phyloP scores from a whole-genome alignment of 441 rosid species.

The Gossypium trilobum region DNA sequence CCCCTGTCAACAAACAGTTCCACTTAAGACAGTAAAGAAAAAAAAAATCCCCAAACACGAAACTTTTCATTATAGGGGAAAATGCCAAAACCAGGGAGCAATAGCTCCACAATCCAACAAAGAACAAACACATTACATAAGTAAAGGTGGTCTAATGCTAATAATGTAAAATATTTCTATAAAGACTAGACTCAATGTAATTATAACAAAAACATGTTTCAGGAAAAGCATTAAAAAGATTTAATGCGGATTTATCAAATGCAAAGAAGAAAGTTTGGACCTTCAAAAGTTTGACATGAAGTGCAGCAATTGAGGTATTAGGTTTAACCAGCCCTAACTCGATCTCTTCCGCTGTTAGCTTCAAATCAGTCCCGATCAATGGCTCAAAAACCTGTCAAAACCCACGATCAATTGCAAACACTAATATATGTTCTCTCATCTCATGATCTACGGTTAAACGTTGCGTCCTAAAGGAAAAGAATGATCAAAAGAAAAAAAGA shows the following conservation, averaged over 20 bases:
- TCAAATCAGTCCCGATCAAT: slow-evolving; percentile 43
- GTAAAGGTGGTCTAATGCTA: background rate
- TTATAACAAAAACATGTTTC: background rate
- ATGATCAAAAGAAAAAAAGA: background rate
- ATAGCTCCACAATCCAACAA: background rate
- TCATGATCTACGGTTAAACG: background rate
- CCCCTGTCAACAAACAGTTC: slow-evolving; percentile 36
- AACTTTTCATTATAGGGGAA: background rate
- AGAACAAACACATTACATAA: background rate
- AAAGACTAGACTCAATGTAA: background rate
- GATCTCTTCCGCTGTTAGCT: slow-evolving; percentile 61
- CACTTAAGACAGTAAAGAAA: background rate
- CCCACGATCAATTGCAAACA: slow-evolving; percentile 6
- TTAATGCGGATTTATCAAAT: background rate
- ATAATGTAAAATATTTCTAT: background rate
- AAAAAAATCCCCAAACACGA: background rate
- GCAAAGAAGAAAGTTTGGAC: slow-evolving; percentile 22
- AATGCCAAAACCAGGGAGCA: background rate
- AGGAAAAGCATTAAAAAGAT: background rate
- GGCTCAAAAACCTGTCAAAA: slow-evolving; percentile 57
- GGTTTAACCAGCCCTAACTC: slow-evolving; percentile 58
- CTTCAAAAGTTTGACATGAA: slow-evolving; percentile 65
- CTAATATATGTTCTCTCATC: background rate
- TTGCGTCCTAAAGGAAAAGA: background rate
- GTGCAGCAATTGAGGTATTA: slow-evolving; percentile 40